Evolutionary conservation across 2,329 filamentous ascomycete genomes (phyloP).

Genomic region (Trichoderma polysporum): DNA sequence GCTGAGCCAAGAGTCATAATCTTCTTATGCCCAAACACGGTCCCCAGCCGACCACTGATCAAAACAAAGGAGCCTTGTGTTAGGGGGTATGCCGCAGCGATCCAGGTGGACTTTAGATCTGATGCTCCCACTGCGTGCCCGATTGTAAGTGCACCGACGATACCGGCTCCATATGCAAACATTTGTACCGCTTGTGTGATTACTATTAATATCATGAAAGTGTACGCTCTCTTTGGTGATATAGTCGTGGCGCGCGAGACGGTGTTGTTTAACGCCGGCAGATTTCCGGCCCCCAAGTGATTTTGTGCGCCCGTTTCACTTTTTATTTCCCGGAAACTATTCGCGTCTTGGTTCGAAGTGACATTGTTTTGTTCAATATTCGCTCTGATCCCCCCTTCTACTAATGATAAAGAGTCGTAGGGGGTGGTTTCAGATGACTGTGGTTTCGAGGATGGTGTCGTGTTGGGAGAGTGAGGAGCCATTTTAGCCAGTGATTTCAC

Average conservation of each 20-base stretch:
- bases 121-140: background rate
- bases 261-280: background rate
- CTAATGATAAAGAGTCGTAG: background rate
- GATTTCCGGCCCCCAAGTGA: background rate
- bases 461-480: background rate
- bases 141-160: background rate
- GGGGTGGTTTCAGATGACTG: background rate
- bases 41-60: background rate
- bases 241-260: background rate
- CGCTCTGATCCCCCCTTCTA: background rate
- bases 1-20: background rate
- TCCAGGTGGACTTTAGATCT: background rate
- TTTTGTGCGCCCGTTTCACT: background rate
- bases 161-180: background rate
- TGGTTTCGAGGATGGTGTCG: background rate
- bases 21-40: slow-evolving; percentile 3
- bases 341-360: background rate
- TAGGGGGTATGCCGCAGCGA: background rate
- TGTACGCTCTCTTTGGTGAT: background rate
- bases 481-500: background rate
- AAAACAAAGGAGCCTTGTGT: background rate
- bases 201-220: background rate
- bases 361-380: background rate
- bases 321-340: background rate
- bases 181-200: background rate